Evolutionary conservation across 2,329 filamentous ascomycete species (phyloP).

Genomic region (Cercospora sp.): DNA sequence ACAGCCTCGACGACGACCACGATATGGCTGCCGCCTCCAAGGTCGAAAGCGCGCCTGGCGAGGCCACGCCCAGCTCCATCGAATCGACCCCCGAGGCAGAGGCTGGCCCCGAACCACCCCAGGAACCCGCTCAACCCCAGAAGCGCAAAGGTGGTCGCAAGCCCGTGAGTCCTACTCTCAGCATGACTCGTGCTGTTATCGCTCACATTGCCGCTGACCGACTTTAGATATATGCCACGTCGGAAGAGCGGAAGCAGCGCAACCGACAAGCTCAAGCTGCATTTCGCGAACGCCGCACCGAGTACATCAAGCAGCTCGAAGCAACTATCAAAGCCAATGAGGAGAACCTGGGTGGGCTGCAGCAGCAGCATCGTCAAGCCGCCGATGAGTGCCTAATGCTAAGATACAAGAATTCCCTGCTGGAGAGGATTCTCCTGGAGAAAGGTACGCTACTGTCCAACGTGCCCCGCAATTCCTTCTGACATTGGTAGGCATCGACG

Average conservation of each 20-base stretch:
- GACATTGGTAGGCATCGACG: constrained; percentile 74
- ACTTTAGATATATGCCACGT: constrained; percentile 93
- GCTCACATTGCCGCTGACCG: constrained; percentile 11
- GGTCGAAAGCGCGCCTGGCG: constrained; percentile 46
- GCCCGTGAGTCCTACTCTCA: constrained; percentile 65
- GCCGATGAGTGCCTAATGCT: constrained; percentile 98
- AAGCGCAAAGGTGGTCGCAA: constrained; percentile 98
- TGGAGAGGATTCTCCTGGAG: constrained; percentile 93
- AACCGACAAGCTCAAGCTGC: constrained; percentile 97
- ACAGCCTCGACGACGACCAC: constrained; percentile 37
- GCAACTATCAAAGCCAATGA: constrained; percentile 97
- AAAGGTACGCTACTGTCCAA: constrained; percentile 64
- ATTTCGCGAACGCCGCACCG: constrained; percentile 92
- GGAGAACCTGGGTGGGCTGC: constrained; percentile 85
- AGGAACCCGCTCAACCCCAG: constrained; percentile 56
- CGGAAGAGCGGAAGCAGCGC: constrained; percentile 95
- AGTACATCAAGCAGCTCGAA: constrained; percentile 99
- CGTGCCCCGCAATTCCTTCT: constrained; percentile 9
- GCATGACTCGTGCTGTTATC: constrained; percentile 19
- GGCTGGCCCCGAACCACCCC: constrained; percentile 43
- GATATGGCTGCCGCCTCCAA: constrained; percentile 51
- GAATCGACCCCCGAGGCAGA: constrained; percentile 53
- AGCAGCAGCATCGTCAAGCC: constrained; percentile 89
- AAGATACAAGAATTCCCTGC: constrained; percentile 94
- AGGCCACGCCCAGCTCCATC: constrained; percentile 50